Evolutionary conservation across 108 stramenopile genomes (phyloP).

Genomic region (Pseudonitzschia delicatissima): DNA sequence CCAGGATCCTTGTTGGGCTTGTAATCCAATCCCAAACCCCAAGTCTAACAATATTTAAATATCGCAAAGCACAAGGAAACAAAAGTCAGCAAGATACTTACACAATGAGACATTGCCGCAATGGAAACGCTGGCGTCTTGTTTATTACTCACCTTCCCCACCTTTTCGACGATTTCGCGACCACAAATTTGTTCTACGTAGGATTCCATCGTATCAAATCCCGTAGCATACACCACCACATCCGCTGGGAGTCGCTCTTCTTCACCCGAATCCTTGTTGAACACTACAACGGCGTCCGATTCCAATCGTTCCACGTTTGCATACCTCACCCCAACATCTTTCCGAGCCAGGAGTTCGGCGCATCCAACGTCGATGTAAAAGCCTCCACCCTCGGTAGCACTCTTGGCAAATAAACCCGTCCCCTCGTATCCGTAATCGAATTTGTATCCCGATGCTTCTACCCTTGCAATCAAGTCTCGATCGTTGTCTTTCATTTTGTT

Average conservation of each 20-base stretch:
- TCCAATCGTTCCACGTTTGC: slow-evolving; percentile 23
- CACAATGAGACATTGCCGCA: not conserved
- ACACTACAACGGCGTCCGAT: slow-evolving; percentile 23
- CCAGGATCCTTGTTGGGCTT: slow-evolving; percentile 27
- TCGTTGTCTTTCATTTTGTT: slow-evolving; percentile 27
- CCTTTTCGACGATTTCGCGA: slow-evolving; percentile 21
- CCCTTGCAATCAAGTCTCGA: not conserved
- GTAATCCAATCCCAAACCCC: slow-evolving; percentile 22
- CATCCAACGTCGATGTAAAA: slow-evolving; percentile 36
- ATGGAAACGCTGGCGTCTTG: not conserved
- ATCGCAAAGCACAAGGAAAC: not conserved
- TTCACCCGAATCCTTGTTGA: not conserved
- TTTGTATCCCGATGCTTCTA: slow-evolving; percentile 22
- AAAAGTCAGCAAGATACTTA: not conserved
- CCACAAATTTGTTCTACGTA: slow-evolving; percentile 21
- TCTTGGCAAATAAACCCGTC: slow-evolving; percentile 33
- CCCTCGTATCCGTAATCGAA: slow-evolving; percentile 32
- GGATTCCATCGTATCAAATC: slow-evolving; percentile 30
- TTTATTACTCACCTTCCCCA: slow-evolving; percentile 12
- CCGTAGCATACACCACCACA: slow-evolving; percentile 36
- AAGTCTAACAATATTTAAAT: not conserved
- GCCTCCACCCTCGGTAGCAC: slow-evolving; percentile 24
- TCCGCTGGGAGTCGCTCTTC: slow-evolving; percentile 24
- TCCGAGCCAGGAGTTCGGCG: slow-evolving; percentile 25
- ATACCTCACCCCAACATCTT: slow-evolving; percentile 15